Conservation (phyloP, 768 basidiomycete species). For the Ephemerocybe angulata region DNA sequence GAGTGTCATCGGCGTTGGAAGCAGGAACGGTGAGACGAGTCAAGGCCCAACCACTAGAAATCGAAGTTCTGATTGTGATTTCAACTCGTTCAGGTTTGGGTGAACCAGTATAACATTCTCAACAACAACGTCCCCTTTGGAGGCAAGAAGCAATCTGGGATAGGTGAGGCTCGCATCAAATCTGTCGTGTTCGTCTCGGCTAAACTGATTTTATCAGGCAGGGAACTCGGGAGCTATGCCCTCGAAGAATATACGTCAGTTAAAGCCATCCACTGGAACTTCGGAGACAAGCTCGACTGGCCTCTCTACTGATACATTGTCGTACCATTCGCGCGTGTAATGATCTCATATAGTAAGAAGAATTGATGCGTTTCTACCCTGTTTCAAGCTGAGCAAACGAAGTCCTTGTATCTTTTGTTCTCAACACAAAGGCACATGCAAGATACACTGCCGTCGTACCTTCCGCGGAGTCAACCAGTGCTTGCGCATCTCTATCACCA, state of each 20-base stretch:
- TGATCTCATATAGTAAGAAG: no score
- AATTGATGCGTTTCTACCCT: no score
- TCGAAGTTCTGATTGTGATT: background rate
- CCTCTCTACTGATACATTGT: conserved; percentile 47
- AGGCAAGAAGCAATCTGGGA: conserved; percentile 90
- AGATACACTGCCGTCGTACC: no score
- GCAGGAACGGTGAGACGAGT: conserved; percentile 72
- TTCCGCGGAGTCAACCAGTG: no score
- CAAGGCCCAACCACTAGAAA: conserved; percentile 9
- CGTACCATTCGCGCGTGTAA: no score
- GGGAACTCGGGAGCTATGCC: conserved; percentile 84
- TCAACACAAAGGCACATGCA: no score
- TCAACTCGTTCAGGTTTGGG: conserved; percentile 62
- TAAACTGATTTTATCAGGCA: conserved; percentile 44
- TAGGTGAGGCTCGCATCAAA: conserved; percentile 45
- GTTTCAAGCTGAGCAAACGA: no score
- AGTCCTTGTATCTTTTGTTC: no score
- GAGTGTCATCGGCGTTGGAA: conserved; percentile 80
- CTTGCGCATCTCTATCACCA: no score
- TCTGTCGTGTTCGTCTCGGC: background rate
- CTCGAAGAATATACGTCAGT: conserved; percentile 81
- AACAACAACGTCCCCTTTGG: conserved; percentile 93
- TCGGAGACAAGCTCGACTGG: conserved; percentile 77
- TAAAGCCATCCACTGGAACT: conserved; percentile 86
- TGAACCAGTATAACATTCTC: conserved; percentile 84